Conservation (phyloP, 305 asterid species). For the Fraxinus albicans region DNA sequence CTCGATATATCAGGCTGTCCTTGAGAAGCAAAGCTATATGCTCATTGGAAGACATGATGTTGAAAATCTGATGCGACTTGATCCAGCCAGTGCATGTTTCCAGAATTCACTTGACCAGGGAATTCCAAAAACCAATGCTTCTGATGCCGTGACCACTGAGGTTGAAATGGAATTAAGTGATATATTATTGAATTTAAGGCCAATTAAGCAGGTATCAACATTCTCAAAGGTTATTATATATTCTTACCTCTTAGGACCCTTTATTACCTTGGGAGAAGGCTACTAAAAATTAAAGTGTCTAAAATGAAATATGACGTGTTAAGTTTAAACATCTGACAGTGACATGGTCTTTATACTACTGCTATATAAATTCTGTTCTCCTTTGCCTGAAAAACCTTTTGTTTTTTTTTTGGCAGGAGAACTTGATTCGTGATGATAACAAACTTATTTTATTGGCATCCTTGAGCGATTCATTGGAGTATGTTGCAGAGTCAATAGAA, state of each 20-base stretch:
- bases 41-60: slow-evolving; percentile 97
- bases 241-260: not conserved
- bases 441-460: slow-evolving; percentile 93
- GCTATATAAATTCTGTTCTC: slow-evolving; percentile 15
- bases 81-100: slow-evolving; percentile 82
- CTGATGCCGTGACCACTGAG: slow-evolving; percentile 56
- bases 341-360: not conserved
- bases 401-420: slow-evolving; percentile 59
- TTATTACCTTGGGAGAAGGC: not conserved
- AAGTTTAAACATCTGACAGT: too few relatives aligned
- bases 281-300: slow-evolving; percentile 2
- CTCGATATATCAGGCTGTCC: slow-evolving; percentile 85
- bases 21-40: slow-evolving; percentile 99
- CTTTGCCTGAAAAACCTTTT: slow-evolving; percentile 21
- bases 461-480: slow-evolving; percentile 95
- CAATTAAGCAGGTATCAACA: slow-evolving; percentile 84
- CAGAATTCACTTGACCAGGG: slow-evolving; percentile 61
- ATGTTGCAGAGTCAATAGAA: slow-evolving; percentile 94
- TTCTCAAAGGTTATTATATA: slow-evolving; percentile 16
- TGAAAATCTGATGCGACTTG: slow-evolving; percentile 85
- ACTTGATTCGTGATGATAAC: slow-evolving; percentile 94
- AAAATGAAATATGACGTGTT: not conserved
- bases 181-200: slow-evolving; percentile 72
- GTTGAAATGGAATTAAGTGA: slow-evolving; percentile 79
- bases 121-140: slow-evolving; percentile 40